Evolutionary conservation across 1,284 basidiomycete genomes (phyloP).

Genomic region (Cutaneotrichosporon daszewskae): DNA sequence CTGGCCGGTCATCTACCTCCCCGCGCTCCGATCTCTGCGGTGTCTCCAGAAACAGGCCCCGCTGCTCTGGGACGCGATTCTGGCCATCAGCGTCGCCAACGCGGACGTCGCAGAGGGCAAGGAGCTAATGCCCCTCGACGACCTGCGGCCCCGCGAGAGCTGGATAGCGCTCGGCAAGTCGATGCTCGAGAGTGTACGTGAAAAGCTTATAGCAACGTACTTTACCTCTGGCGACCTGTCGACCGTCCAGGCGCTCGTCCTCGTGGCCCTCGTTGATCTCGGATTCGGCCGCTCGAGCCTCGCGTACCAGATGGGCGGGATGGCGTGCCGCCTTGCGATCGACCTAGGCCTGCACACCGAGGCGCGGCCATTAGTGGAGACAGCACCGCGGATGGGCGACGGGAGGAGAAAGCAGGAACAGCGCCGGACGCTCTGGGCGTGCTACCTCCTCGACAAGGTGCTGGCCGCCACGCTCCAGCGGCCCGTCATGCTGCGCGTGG

Average conservation of each 20-base stretch:
- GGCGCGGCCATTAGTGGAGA: too few species aligned
- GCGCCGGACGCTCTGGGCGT: constrained; percentile 11
- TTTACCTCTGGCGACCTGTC: too few species aligned
- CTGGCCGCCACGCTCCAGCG: constrained; percentile 10
- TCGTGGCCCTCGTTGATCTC: constrained; percentile 10
- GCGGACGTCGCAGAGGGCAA: not conserved
- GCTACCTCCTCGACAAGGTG: constrained; percentile 15
- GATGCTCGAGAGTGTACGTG: constrained; percentile 12
- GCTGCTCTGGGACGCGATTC: constrained; percentile 13
- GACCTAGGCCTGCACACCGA: constrained; percentile 12
- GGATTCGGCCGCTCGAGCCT: constrained; percentile 10
- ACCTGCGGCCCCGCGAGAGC: not conserved
- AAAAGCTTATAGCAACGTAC: constrained; percentile 1
- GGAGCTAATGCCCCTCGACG: not conserved
- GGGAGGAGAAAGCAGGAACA: constrained; percentile 8
- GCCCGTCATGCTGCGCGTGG: constrained; percentile 7
- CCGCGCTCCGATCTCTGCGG: constrained; percentile 8
- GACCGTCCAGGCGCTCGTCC: constrained; percentile 9
- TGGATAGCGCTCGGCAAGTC: constrained; percentile 4
- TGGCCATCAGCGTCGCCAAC: constrained; percentile 9
- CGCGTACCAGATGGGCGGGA: constrained; percentile 16
- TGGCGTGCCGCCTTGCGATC: constrained; percentile 14
- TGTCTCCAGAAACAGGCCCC: constrained; percentile 10
- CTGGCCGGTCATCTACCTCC: constrained; percentile 17
- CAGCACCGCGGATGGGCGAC: too few species aligned